These are phyloP conservation scores for Trametes hirsuta DNA, from an alignment of 1,284 basidiomycete species.

Conservation along the genomic window DNA sequence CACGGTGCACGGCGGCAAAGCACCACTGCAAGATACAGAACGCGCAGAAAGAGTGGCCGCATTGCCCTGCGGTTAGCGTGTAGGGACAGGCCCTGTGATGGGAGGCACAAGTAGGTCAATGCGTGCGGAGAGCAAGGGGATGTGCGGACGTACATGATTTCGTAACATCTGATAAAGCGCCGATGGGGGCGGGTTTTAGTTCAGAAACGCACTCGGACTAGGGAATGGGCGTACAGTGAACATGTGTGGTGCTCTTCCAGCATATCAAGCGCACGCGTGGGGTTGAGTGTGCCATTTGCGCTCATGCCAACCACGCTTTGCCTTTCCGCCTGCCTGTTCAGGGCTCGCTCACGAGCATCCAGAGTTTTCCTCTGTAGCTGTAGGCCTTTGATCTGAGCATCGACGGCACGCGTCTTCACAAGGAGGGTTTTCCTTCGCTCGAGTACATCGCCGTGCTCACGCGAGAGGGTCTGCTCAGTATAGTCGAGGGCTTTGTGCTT, in stretches of 20 bases:
- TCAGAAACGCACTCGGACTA: neutral
- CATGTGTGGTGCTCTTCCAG: slow-evolving; percentile 63
- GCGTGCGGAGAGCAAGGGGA: neutral
- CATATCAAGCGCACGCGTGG: slow-evolving; percentile 41
- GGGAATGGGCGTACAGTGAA: slow-evolving; percentile 44
- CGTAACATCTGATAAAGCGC: slow-evolving; percentile 39
- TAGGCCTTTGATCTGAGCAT: neutral
- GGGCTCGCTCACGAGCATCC: neutral
- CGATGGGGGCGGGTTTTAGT: slow-evolving; percentile 2
- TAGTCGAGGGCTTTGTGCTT: slow-evolving; percentile 3
- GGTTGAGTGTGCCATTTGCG: slow-evolving; percentile 13
- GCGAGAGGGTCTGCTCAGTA: slow-evolving; percentile 6
- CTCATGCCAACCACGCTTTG: neutral
- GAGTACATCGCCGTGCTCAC: neutral
- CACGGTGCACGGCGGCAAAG: slow-evolving; percentile 61
- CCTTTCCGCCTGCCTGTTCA: neutral
- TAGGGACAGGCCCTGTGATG: slow-evolving; percentile 57
- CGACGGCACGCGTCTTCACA: neutral
- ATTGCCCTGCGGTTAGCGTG: slow-evolving; percentile 53
- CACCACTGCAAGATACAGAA: slow-evolving; percentile 68
- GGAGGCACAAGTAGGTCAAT: neutral
- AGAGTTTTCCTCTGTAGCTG: neutral
- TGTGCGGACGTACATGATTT: slow-evolving; percentile 40
- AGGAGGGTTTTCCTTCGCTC: neutral
- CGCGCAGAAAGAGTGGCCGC: slow-evolving; percentile 69